A percentile compares a stretch with the other conserved stretches of the same genome.
These are phyloP conservation scores for Basipetospora chlamydospora DNA, from an alignment of 2,329 filamentous ascomycete species.

Conservation along the genomic window DNA sequence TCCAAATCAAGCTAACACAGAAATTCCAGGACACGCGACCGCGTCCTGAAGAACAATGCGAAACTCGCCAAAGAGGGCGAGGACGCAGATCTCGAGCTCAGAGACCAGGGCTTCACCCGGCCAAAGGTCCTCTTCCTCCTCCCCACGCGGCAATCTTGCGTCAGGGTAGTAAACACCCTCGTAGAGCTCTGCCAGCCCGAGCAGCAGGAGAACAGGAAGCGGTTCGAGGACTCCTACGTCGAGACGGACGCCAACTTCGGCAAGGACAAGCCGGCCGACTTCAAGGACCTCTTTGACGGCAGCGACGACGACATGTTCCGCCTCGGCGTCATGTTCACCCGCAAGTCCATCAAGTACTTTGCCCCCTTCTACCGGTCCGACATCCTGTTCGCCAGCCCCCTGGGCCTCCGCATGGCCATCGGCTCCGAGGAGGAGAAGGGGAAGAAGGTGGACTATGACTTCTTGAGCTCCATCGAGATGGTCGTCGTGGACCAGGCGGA, in stretches of 20 bases:
- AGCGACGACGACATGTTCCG: slow-evolving; percentile 98
- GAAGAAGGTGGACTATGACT: slow-evolving; percentile 63
- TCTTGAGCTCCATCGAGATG: slow-evolving; percentile 84
- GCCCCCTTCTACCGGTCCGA: slow-evolving; percentile 93
- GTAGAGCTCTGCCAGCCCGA: slow-evolving; percentile 64
- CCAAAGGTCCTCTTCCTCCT: slow-evolving; percentile 86
- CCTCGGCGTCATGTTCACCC: slow-evolving; percentile 88
- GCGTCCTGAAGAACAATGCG: slow-evolving; percentile 83
- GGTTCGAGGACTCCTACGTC: slow-evolving; percentile 74
- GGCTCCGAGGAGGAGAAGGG: slow-evolving; percentile 54
- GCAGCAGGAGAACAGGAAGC: slow-evolving; percentile 87
- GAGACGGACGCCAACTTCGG: slow-evolving; percentile 51
- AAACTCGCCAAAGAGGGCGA: slow-evolving; percentile 54
- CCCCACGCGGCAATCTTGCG: slow-evolving; percentile 77
- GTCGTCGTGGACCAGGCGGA: slow-evolving; percentile 85
- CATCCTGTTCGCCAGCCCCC: slow-evolving; percentile 79
- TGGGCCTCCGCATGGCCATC: slow-evolving; percentile 82
- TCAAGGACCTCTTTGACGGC: slow-evolving; percentile 75
- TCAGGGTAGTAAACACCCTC: slow-evolving; percentile 63
- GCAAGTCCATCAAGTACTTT: slow-evolving; percentile 91
- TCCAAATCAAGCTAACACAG: not conserved
- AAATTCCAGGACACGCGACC: slow-evolving; percentile 56
- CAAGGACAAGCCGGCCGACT: slow-evolving; percentile 68
- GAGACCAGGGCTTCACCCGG: slow-evolving; percentile 89
- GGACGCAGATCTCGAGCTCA: slow-evolving; percentile 53